Evolutionary conservation across 345 rosid genomes (phyloP).

Genomic region (Litchi chinensis): DNA sequence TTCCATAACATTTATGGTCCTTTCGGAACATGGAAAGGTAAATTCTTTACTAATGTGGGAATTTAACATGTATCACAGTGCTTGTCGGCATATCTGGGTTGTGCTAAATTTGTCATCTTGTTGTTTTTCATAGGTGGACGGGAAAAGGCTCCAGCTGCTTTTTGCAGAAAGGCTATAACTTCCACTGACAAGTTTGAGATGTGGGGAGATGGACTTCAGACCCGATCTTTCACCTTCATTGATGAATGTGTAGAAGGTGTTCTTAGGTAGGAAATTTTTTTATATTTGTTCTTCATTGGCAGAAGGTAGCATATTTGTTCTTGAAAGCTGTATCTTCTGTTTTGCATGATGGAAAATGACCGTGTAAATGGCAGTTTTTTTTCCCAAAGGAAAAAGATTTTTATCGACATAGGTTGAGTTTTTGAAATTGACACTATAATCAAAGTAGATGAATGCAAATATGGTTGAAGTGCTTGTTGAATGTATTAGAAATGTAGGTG

Average conservation of each 20-base stretch:
- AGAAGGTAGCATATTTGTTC: not conserved
- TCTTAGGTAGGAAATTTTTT: constrained; percentile 54
- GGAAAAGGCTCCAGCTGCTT: constrained; percentile 99
- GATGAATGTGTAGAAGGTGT: constrained; percentile 99
- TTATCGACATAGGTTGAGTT: not conserved
- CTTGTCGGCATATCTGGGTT: constrained; percentile 5
- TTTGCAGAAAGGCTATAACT: constrained; percentile 91
- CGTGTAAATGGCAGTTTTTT: not conserved
- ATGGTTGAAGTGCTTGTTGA: not conserved
- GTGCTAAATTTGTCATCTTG: not conserved
- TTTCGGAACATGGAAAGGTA: constrained; percentile 99
- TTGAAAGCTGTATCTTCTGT: not conserved
- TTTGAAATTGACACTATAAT: not conserved
- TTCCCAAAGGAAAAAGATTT: not conserved
- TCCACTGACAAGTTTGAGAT: constrained; percentile 90
- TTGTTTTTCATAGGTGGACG: constrained; percentile 71
- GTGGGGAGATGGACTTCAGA: constrained; percentile 99
- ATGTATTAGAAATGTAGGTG: not conserved
- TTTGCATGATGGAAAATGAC: not conserved
- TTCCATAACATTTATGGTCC: constrained; percentile 99
- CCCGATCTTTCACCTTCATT: constrained; percentile 96
- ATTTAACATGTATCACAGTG: not conserved
- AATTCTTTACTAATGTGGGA: constrained; percentile 11
- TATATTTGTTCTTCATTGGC: not conserved
- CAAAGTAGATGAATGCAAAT: not conserved